Base-by-base conservation (phyloP, 1,284 basidiomycete species). In the Cerioporus squamosus region DNA sequence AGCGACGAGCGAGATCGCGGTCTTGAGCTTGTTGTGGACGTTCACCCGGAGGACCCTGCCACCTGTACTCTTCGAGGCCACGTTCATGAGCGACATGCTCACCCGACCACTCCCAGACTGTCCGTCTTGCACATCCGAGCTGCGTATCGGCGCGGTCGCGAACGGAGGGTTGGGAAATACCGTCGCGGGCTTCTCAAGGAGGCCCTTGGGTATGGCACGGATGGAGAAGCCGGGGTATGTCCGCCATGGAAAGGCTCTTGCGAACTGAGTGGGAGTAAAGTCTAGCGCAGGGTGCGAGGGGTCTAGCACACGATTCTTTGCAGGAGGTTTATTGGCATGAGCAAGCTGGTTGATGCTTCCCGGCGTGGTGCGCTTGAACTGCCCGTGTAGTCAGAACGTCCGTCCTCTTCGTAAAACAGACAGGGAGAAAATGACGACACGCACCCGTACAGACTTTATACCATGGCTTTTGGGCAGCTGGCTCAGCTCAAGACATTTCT, bases 1-100 rank as follows among this genome's bases (percentile, higher is more conserved):
- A 20, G 76, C 74, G 43, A 82, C 74, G 31, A 80, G 66, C 26
- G 68, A 69, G 23, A 81, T 48, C 1, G 77, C 76, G 9, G 71
- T 71, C 66, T 78, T 79, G 29, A 81, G 55, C 54, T 72, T 75
- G 39, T 63, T 66, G 2, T 51, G 50, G 7, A 79, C 72, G 17
- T 62, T 67, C 36, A 56, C 55, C 10, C 66, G 66, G 17, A 67
- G 39, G 18, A 66, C 60, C 55, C 61, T 49, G 40, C 63, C 55
- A 54, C 70, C 62, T 55, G 62, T 46, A 64, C 51, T 38, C 55
- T 62, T 67, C 44, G 59, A 20, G 15, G 65, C 58, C 9, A 65
- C 44, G 45, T 62, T 59, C 53, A 65, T 42, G 44, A 74, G 53
- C 50, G 73, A 71, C 63, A 73, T 68, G 57, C 69, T 68, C 20